A percentile compares a stretch with the other conserved stretches of the same genome.
Conservation (phyloP, 2,329 filamentous ascomycete genomes). For the Epichloe baconii region DNA sequence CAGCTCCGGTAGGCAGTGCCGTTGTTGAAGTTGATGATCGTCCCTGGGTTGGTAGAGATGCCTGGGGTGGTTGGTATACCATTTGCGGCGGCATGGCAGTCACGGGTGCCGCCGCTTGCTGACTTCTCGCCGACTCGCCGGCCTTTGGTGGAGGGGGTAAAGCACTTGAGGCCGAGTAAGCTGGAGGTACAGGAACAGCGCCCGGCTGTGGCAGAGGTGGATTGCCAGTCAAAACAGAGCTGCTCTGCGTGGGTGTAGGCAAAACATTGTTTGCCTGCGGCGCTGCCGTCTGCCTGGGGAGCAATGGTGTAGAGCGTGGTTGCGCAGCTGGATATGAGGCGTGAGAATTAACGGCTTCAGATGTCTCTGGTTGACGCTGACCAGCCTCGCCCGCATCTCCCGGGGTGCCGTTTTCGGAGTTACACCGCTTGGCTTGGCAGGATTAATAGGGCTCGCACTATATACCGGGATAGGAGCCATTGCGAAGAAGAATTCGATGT, state of each 20-base stretch:
- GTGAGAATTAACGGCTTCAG: constrained; percentile 7
- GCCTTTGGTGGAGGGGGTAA: constrained; percentile 38
- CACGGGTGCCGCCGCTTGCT: constrained; percentile 16
- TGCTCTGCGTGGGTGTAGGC: constrained; percentile 30
- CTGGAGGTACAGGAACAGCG: constrained; percentile 33
- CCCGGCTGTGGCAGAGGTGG: constrained; percentile 47
- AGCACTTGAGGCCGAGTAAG: constrained; percentile 7
- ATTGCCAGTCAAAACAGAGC: constrained; percentile 14
- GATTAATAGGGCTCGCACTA: constrained; percentile 44
- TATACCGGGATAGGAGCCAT: constrained; percentile 52
- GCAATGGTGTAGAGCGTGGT: constrained; percentile 32
- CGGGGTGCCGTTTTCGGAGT: constrained; percentile 29
- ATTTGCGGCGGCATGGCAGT: constrained; percentile 32
- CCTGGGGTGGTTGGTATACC: constrained; percentile 34
- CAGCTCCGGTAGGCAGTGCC: constrained; percentile 4
- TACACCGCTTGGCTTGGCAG: constrained; percentile 36
- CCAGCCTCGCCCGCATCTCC: background rate
- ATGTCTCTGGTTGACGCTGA: constrained; percentile 3
- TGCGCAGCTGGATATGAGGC: constrained; percentile 27
- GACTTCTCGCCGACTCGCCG: constrained; percentile 29
- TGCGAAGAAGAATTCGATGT: constrained; percentile 7
- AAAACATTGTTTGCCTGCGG: constrained; percentile 22
- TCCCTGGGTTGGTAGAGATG: constrained; percentile 27
- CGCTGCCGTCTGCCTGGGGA: constrained; percentile 30
- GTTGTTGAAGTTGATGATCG: constrained; percentile 31